A percentile compares a stretch with the other conserved stretches of the same genome.
phyloP scores from a whole-genome alignment of 768 basidiomycete genomes.

The Amanita thiersii region DNA sequence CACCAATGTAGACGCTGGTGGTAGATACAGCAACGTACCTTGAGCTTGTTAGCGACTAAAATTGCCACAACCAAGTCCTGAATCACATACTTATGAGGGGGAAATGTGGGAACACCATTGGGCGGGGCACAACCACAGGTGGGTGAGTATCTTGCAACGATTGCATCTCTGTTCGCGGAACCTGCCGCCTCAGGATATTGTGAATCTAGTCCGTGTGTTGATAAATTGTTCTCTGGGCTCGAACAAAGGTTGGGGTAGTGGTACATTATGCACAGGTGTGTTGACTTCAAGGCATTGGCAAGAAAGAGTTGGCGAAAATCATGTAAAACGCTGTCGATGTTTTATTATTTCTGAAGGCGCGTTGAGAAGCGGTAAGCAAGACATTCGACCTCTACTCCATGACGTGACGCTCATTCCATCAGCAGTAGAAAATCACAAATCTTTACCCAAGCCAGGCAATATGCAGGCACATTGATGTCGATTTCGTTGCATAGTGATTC shows the following conservation, averaged over 20 bases:
- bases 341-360: neutral
- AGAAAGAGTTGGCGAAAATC: conserved; percentile 8
- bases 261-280: conserved; percentile 8
- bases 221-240: conserved; percentile 5
- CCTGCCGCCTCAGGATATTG: conserved; percentile 7
- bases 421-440: conserved; percentile 3
- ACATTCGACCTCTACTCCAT: conserved; percentile 3
- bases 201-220: conserved; percentile 5
- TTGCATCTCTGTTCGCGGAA: neutral
- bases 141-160: conserved; percentile 6
- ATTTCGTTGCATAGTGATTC: neutral
- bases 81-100: conserved; percentile 4
- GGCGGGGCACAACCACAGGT: conserved; percentile 4
- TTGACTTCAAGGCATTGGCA: conserved; percentile 7
- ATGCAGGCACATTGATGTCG: conserved; percentile 7
- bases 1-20: conserved; percentile 34
- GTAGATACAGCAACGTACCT: conserved; percentile 42
- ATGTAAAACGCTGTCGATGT: neutral
- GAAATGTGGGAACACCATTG: conserved; percentile 6
- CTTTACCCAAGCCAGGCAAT: conserved; percentile 6
- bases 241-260: conserved; percentile 5
- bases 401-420: conserved; percentile 2
- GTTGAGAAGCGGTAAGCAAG: conserved; percentile 6
- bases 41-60: too few species aligned
- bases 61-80: too few species aligned